Evolutionary conservation across 345 rosid species (phyloP), one percentile per base, ranked within the genome.

Genomic region (Citrus inodora): DNA sequence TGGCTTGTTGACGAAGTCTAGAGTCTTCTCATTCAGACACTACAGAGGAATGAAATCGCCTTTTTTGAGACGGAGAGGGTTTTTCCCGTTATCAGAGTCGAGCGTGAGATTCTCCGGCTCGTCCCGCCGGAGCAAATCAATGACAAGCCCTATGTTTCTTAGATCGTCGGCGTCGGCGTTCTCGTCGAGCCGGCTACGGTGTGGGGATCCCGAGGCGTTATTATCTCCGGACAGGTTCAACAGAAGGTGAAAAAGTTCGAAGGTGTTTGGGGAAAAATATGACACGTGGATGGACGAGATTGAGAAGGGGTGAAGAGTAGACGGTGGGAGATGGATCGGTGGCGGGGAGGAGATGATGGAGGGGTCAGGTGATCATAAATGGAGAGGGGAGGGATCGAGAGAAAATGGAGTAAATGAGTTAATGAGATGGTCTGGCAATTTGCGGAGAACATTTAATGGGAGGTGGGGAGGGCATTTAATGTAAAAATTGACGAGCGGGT

Each of bases 191-290:
- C 80, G 99, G 82, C 77, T 93, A 22, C 80, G 99, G 82, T 95
- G 99, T 76, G 99, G 99, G 64, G 98, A 95, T 86, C 99, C 99
- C 25, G 99, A 95, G 88, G 99, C 99, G 51, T 71, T 95, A 55
- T 76, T 95, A 3, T 95, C 99, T 63, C 99, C 99, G 89, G 98
- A 95, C 84, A 88, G 99, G 78, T 92, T 91, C 64, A 90, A 83
- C 84, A 60, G 88, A 25, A 82, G 96, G 74, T 88, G 59, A 77
- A 37, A 51, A 42, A 9, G 3, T 17, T 28, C 21, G n/a, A 24
- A 9, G 27, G 4, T 21, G 19, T 22, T 4, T 8, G 2, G 40
- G 2, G 40, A 2, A 9, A 8, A 38, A 35, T 4, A 61, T 5
- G 85, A 86, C 97, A 91, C 94, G 95, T 89, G 92, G 89, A 90